phyloP scores from a whole-genome alignment of 352 stramenopile genomes.

The Globisporangium paddicum region DNA sequence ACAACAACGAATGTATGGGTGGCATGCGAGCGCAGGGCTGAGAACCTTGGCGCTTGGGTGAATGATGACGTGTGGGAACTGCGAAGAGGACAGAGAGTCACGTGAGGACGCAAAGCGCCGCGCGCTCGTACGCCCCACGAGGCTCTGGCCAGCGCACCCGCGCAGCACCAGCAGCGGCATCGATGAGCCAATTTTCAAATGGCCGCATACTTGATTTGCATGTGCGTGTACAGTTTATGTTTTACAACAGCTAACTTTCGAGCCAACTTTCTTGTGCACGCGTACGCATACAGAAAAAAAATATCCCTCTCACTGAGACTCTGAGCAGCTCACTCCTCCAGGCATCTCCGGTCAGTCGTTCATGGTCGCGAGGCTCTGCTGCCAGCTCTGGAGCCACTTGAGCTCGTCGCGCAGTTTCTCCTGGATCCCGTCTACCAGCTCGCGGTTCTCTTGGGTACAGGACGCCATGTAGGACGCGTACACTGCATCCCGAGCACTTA shows the following conservation, averaged over 20 bases:
- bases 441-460: slow-evolving; percentile 13
- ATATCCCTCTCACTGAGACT: too few relatives aligned
- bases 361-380: slow-evolving; percentile 35
- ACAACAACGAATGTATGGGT: too few relatives aligned
- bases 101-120: not conserved
- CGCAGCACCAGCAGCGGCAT: not conserved
- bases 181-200: too few relatives aligned
- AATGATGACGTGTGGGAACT: slow-evolving; percentile 25
- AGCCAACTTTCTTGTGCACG: too few relatives aligned
- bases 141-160: not conserved
- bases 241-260: too few relatives aligned
- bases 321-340: too few relatives aligned
- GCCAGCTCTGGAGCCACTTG: slow-evolving; percentile 49
- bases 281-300: too few relatives aligned
- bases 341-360: not conserved
- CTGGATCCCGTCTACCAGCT: slow-evolving; percentile 21
- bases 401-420: slow-evolving; percentile 53
- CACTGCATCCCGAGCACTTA: slow-evolving; percentile 37
- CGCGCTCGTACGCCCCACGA: not conserved
- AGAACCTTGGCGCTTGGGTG: slow-evolving; percentile 43
- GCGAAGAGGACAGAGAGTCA: not conserved
- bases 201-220: too few relatives aligned
- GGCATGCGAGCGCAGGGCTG: too few relatives aligned
- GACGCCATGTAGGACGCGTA: slow-evolving; percentile 34
- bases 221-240: too few relatives aligned